phyloP scores from a whole-genome alignment of 805 yeast genomes.

The Cyberlindnera suaveolens region DNA sequence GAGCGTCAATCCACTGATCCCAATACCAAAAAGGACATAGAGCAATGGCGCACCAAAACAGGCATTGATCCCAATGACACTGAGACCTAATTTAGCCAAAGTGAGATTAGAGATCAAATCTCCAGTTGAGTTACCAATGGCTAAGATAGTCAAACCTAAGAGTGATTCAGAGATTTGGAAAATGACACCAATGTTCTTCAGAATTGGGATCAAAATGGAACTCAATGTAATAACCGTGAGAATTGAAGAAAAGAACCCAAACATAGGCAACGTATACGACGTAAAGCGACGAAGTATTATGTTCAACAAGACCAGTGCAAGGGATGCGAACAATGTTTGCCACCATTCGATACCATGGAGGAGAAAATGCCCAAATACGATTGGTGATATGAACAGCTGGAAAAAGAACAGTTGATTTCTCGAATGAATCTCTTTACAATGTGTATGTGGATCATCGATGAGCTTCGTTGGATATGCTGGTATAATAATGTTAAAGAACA shows the following conservation, averaged over 20 bases:
- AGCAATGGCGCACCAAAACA: conserved; percentile 91
- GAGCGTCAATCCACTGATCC: conserved; percentile 59
- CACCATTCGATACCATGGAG: background rate
- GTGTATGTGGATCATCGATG: background rate
- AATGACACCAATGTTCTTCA: conserved; percentile 55
- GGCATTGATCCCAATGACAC: conserved; percentile 90
- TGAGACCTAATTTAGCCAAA: conserved; percentile 73
- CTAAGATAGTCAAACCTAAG: conserved; percentile 82
- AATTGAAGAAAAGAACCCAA: conserved; percentile 65
- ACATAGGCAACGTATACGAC: conserved; percentile 24
- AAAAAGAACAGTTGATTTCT: conserved; percentile 20
- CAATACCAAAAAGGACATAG: conserved; percentile 73
- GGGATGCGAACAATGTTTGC: background rate
- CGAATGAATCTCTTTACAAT: conserved; percentile 1
- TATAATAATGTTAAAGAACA: conserved; percentile 7
- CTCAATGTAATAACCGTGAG: conserved; percentile 67
- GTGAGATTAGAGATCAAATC: conserved; percentile 82
- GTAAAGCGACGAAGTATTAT: background rate
- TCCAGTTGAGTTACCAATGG: conserved; percentile 89
- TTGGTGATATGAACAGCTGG: conserved; percentile 24
- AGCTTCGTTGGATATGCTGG: conserved; percentile 11
- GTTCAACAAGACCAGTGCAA: background rate
- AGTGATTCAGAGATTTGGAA: conserved; percentile 67
- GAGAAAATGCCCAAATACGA: background rate
- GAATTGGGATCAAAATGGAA: conserved; percentile 56